A percentile compares a stretch with the other conserved stretches of the same genome.
Conservation (phyloP, 2,329 filamentous ascomycete genomes). For the Coniella lustricola region DNA sequence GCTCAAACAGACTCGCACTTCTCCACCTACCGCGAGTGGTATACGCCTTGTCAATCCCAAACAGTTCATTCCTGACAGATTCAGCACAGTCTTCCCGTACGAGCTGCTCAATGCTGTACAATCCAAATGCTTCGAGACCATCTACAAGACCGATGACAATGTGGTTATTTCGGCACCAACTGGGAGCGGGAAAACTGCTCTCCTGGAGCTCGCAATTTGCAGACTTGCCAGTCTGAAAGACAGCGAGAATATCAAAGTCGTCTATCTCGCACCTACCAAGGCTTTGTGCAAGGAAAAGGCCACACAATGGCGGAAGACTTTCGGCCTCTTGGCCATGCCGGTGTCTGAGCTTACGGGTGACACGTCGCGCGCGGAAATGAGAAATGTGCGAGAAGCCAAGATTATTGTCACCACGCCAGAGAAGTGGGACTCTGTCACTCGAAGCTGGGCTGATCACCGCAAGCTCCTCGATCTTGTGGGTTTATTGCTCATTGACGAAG, state of each 20-base stretch:
- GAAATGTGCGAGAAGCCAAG: constrained; percentile 63
- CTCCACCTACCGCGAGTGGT: constrained; percentile 30
- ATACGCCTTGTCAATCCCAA: constrained; percentile 33
- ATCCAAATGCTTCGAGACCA: constrained; percentile 64
- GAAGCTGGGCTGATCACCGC: constrained; percentile 77
- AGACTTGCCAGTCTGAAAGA: constrained; percentile 52
- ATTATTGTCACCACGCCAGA: constrained; percentile 86
- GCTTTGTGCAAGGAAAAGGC: constrained; percentile 72
- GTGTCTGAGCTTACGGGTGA: constrained; percentile 79
- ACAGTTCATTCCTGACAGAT: constrained; percentile 59
- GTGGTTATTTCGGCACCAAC: constrained; percentile 76
- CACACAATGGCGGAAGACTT: constrained; percentile 72
- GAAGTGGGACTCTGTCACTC: constrained; percentile 86
- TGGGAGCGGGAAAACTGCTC: constrained; percentile 76
- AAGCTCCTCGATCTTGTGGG: constrained; percentile 69
- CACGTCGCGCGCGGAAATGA: constrained; percentile 60
- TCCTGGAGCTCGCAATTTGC: constrained; percentile 78
- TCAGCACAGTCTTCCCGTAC: constrained; percentile 65
- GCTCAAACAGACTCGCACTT: constrained; percentile 17
- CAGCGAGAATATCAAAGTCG: constrained; percentile 64
- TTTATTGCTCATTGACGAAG: constrained; percentile 79
- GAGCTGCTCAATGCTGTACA: constrained; percentile 75
- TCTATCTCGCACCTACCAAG: constrained; percentile 82
- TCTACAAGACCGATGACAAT: constrained; percentile 66
- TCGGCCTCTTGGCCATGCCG: constrained; percentile 56